These are phyloP conservation scores for Podochytrium sp. DNA, from an alignment of 192 early-diverging fungal species.

Conservation along the genomic window DNA sequence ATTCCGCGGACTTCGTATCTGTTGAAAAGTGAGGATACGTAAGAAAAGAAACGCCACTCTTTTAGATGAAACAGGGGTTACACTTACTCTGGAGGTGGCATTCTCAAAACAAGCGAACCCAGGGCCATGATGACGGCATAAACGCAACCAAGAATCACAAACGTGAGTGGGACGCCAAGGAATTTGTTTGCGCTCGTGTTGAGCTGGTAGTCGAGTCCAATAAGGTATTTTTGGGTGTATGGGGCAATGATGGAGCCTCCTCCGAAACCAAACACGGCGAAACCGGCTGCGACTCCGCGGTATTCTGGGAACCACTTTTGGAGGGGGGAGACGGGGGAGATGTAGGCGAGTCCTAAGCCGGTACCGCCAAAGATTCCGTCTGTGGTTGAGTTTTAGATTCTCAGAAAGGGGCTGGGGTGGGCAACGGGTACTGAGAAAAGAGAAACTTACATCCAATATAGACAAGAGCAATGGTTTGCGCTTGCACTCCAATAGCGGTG, in stretches of 20 bases:
- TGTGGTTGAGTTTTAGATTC: neutral
- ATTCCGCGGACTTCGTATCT: constrained; percentile 69
- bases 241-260: constrained; percentile 72
- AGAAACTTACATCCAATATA: constrained; percentile 26
- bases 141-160: constrained; percentile 64
- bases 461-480: constrained; percentile 41
- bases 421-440: neutral
- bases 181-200: constrained; percentile 15
- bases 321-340: constrained; percentile 73
- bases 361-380: constrained; percentile 74
- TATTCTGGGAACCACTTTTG: constrained; percentile 79
- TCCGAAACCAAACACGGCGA: constrained; percentile 81
- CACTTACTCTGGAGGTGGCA: constrained; percentile 50
- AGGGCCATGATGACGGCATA: constrained; percentile 64
- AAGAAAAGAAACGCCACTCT: no score
- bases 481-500: constrained; percentile 61
- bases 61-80: no score
- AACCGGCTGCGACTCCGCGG: constrained; percentile 74
- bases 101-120: constrained; percentile 35
- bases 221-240: constrained; percentile 61
- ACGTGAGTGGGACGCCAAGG: constrained; percentile 65
- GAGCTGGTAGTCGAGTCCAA: constrained; percentile 41
- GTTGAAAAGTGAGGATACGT: no score
- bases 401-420: neutral
- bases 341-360: constrained; percentile 75